Evolutionary conservation across 73 alveolate species (phyloP).

Genomic region (Paramecium bursaria): DNA sequence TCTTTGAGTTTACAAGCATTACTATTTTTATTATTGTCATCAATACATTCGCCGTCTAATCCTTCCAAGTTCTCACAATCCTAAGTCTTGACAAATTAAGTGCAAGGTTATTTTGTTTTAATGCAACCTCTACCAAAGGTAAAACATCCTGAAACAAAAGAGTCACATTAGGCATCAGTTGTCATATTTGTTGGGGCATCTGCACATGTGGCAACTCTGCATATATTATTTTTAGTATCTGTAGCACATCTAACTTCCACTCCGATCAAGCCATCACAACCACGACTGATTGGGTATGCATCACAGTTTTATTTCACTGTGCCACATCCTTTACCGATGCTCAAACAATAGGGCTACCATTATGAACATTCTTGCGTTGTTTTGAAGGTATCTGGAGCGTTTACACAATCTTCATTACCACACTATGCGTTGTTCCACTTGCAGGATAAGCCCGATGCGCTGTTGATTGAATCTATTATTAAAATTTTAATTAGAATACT

Average conservation of each 20-base stretch:
- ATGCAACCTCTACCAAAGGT: background rate
- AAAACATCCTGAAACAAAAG: constrained; percentile 17
- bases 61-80: too few relatives aligned
- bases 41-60: too few relatives aligned
- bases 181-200: constrained; percentile 2
- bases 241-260: constrained; percentile 42
- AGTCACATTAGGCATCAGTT: constrained; percentile 13
- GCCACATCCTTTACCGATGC: constrained; percentile 48
- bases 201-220: background rate
- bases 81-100: too few relatives aligned
- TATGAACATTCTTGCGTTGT: background rate
- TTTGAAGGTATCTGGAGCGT: constrained; percentile 8
- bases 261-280: constrained; percentile 39
- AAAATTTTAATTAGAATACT: too few relatives aligned
- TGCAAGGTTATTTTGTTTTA: too few relatives aligned
- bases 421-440: too few relatives aligned
- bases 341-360: constrained; percentile 1
- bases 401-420: background rate
- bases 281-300: constrained; percentile 1
- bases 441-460: too few relatives aligned
- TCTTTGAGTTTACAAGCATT: constrained; percentile 5
- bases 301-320: constrained; percentile 6
- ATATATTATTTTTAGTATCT: background rate
- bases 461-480: too few relatives aligned
- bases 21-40: too few relatives aligned